Evolutionary conservation across 768 basidiomycete species (phyloP).

Genomic region (Auriscalpium vulgare): DNA sequence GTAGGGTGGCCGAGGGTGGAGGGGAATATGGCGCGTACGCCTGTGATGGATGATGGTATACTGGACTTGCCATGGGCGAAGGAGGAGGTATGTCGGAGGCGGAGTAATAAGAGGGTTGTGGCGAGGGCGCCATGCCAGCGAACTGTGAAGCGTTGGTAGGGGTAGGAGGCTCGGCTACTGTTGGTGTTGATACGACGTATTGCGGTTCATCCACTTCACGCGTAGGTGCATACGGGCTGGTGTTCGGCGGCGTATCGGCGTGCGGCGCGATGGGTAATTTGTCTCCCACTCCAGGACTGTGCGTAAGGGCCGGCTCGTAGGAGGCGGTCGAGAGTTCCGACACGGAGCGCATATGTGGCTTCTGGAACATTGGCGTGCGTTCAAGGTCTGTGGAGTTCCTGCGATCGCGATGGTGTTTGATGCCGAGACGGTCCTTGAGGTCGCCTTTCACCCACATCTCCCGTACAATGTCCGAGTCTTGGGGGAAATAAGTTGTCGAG

Average conservation of each 20-base stretch:
- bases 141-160: conserved; percentile 9
- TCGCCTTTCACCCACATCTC: conserved; percentile 87
- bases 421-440: conserved; percentile 73
- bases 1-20: conserved; percentile 31
- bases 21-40: conserved; percentile 30
- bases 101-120: conserved; percentile 55
- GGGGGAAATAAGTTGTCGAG: conserved; percentile 61
- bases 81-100: conserved; percentile 39
- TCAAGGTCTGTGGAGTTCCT: conserved; percentile 47
- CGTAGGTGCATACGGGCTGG: background rate
- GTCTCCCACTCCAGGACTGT: conserved; percentile 21
- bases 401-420: conserved; percentile 48
- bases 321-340: conserved; percentile 48
- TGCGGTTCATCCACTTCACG: background rate
- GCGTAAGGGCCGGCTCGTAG: conserved; percentile 42
- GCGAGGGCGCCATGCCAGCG: conserved; percentile 19
- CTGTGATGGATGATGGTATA: conserved; percentile 14
- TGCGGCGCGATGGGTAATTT: background rate
- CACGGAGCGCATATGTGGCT: conserved; percentile 53
- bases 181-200: background rate
- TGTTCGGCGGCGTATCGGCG: background rate
- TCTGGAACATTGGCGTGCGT: conserved; percentile 63
- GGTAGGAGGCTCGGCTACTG: conserved; percentile 6
- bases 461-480: conserved; percentile 85
- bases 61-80: conserved; percentile 45